Evolutionary conservation across 345 rosid genomes (phyloP).

Genomic region (Lumnitzera racemosa): DNA sequence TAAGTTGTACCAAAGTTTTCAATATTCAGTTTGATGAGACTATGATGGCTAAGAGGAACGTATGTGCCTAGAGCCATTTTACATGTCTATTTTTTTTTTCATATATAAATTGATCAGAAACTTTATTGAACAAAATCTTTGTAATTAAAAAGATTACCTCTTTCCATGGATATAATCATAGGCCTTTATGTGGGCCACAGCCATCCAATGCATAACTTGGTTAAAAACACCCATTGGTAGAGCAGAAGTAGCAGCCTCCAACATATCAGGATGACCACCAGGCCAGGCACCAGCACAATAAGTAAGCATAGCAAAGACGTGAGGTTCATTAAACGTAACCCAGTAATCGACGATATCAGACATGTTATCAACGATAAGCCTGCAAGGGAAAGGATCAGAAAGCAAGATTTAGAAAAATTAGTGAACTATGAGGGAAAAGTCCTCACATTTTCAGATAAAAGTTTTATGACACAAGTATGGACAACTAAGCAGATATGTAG

Average conservation of each 20-base stretch:
- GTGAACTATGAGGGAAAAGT: too few relatives aligned
- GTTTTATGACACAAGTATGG: not conserved
- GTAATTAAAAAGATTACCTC: constrained; percentile 28
- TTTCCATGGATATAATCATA: constrained; percentile 69
- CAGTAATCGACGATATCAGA: constrained; percentile 80
- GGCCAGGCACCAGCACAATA: constrained; percentile 98
- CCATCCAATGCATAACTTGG: constrained; percentile 80
- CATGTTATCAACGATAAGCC: constrained; percentile 80
- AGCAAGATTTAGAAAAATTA: constrained; percentile 7
- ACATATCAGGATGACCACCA: constrained; percentile 87
- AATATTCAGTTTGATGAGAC: too few relatives aligned
- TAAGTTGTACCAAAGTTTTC: too few relatives aligned
- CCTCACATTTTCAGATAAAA: too few relatives aligned
- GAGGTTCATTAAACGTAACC: constrained; percentile 93
- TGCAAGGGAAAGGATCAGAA: constrained; percentile 23
- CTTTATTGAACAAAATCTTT: too few relatives aligned
- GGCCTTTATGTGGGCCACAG: constrained; percentile 74
- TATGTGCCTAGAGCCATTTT: too few relatives aligned
- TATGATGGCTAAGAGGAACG: too few relatives aligned
- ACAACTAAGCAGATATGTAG: too few relatives aligned
- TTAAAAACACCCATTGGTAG: constrained; percentile 81
- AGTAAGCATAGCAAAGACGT: constrained; percentile 85
- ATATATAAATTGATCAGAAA: too few relatives aligned
- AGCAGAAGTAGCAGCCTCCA: constrained; percentile 85
- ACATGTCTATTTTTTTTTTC: too few relatives aligned